phyloP scores from a whole-genome alignment of 2,329 filamentous ascomycete genomes.

The Trichoderma oligosporum region DNA sequence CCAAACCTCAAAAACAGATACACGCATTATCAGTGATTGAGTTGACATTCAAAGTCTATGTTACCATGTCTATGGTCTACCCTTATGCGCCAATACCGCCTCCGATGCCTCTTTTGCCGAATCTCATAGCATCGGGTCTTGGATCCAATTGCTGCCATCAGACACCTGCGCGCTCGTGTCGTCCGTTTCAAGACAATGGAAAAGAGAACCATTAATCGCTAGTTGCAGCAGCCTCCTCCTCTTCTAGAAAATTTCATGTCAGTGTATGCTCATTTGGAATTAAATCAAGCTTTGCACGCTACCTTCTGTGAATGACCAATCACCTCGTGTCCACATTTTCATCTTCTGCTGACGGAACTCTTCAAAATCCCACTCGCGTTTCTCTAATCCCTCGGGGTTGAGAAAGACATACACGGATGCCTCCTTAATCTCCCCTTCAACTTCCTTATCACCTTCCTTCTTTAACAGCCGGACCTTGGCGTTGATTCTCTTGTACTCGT shows the following conservation, averaged over 20 bases:
- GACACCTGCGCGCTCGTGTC: background rate
- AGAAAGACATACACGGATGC: constrained; percentile 65
- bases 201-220: constrained; percentile 1
- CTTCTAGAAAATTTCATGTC: background rate
- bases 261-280: constrained; percentile 2
- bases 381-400: constrained; percentile 54
- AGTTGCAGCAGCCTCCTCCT: background rate
- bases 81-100: background rate
- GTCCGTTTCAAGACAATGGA: background rate
- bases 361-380: constrained; percentile 81
- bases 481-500: constrained; percentile 61
- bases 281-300: constrained; percentile 1
- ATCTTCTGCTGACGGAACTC: constrained; percentile 75
- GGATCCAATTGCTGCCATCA: background rate
- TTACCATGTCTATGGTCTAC: background rate
- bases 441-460: constrained; percentile 36
- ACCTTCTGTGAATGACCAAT: constrained; percentile 44
- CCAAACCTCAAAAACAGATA: too few species aligned
- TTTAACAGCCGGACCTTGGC: constrained; percentile 52
- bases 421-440: constrained; percentile 45
- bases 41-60: background rate
- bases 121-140: background rate
- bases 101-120: background rate
- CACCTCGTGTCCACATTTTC: constrained; percentile 50
- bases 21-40: background rate